Conservation (phyloP, 306 rosid species). For the Oemleria cerasiformis region DNA sequence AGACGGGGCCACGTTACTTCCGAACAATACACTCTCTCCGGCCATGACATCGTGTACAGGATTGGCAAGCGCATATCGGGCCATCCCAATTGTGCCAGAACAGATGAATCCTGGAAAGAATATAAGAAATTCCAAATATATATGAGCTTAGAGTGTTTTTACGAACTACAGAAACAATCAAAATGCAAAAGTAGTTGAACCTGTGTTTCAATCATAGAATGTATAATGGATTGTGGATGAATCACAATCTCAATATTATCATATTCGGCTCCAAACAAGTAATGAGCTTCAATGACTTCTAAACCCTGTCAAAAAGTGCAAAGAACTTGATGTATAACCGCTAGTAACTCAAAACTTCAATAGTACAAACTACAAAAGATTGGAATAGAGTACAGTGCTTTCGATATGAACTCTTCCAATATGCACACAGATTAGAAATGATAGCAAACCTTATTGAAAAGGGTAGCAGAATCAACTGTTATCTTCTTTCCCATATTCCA, state of each 20-base stretch:
- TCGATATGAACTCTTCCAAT: neutral
- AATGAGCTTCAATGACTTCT: slow-evolving; percentile 98
- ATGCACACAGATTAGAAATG: neutral
- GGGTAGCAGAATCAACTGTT: slow-evolving; percentile 99
- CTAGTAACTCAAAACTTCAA: slow-evolving; percentile 16
- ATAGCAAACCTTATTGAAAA: slow-evolving; percentile 81
- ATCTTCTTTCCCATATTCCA: slow-evolving; percentile 99
- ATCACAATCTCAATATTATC: slow-evolving; percentile 86
- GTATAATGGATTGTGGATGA: slow-evolving; percentile 95
- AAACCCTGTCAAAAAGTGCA: slow-evolving; percentile 58
- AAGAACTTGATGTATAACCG: slow-evolving; percentile 19
- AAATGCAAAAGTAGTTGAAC: slow-evolving; percentile 29
- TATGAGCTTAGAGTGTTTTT: slow-evolving; percentile 13
- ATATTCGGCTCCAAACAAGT: slow-evolving; percentile 91
- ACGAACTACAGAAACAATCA: neutral
- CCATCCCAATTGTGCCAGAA: slow-evolving; percentile 96
- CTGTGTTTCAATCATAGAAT: slow-evolving; percentile 98
- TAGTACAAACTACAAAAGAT: slow-evolving; percentile 13
- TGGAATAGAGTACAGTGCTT: neutral
- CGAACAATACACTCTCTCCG: slow-evolving; percentile 86
- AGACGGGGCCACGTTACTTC: slow-evolving; percentile 99
- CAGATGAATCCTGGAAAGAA: slow-evolving; percentile 81
- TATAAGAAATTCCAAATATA: neutral
- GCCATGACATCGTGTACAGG: slow-evolving; percentile 98
- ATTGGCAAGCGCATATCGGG: slow-evolving; percentile 99